Conservation (phyloP, 2,329 filamentous ascomycete species). For the Cryphonectria nitschkei region DNA sequence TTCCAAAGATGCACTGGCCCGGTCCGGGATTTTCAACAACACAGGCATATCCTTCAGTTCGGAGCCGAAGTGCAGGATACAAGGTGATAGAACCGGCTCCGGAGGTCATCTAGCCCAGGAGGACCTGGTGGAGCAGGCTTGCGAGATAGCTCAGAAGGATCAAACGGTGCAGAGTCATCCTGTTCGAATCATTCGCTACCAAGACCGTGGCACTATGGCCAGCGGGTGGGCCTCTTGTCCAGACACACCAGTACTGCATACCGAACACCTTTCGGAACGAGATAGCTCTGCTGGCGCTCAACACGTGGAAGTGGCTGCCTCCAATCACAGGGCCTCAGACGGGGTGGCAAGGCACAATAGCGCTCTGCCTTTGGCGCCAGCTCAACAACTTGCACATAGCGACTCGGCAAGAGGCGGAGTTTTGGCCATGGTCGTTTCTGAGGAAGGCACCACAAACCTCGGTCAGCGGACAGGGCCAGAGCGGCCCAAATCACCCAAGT, state of each 20-base stretch:
- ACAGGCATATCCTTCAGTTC: not conserved
- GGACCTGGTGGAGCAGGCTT: not conserved
- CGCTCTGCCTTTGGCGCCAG: not conserved
- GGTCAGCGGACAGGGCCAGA: not conserved
- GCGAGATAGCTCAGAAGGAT: not conserved
- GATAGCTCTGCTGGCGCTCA: not conserved
- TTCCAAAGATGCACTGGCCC: constrained; percentile 2
- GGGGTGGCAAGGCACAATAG: not conserved
- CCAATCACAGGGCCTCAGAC: not conserved
- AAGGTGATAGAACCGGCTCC: no score
- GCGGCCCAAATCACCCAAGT: constrained; percentile 25
- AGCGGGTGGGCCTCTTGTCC: not conserved
- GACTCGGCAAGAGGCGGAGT: not conserved
- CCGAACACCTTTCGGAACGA: not conserved
- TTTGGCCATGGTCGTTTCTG: not conserved
- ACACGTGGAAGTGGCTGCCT: not conserved
- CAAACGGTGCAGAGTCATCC: not conserved
- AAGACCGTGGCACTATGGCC: constrained; percentile 30
- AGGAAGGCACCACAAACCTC: not conserved
- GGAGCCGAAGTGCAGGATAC: not conserved
- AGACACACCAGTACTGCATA: not conserved
- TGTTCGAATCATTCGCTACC: constrained; percentile 30
- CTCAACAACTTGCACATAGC: constrained; percentile 34
- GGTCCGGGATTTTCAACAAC: constrained; percentile 14
- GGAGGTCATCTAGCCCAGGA: not conserved